Conservation (phyloP, 106 monocot species). For the Platanthera guangdongensis region DNA sequence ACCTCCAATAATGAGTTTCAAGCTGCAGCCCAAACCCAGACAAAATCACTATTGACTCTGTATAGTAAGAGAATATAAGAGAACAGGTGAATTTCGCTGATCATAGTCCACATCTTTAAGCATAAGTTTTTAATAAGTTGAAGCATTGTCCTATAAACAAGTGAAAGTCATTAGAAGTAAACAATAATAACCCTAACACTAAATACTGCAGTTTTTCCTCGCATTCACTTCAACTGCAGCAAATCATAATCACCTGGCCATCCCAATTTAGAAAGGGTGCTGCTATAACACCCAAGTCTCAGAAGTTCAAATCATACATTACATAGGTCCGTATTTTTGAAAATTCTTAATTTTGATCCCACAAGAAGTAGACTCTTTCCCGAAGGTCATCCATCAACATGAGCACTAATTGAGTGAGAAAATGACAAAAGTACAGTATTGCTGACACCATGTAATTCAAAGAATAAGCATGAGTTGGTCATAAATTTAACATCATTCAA, state of each 20-base stretch:
- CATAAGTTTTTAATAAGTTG: not conserved
- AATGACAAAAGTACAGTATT: too few relatives aligned
- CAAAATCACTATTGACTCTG: conserved; percentile 82
- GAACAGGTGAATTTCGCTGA: not conserved
- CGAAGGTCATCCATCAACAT: too few relatives aligned
- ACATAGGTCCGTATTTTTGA: too few relatives aligned
- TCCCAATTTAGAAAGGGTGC: not conserved
- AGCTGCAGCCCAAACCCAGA: conserved; percentile 72
- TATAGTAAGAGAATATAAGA: conserved; percentile 12
- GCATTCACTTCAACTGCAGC: not conserved
- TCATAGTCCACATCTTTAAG: not conserved
- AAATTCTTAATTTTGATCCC: too few relatives aligned
- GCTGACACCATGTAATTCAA: too few relatives aligned
- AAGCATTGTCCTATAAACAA: not conserved
- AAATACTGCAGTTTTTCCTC: not conserved
- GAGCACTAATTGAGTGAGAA: too few relatives aligned
- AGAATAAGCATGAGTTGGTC: too few relatives aligned
- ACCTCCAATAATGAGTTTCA: conserved; percentile 89
- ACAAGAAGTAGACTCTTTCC: too few relatives aligned
- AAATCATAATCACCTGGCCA: not conserved
- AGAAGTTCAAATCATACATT: too few relatives aligned
- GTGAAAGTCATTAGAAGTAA: not conserved
- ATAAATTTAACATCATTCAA: too few relatives aligned
- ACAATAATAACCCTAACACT: not conserved
- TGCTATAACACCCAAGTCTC: too few relatives aligned